Percentiles rank a stretch among this genome's conserved stretches.
Evolutionary conservation across 257 asterid genomes (phyloP).

Genomic region (Gynochthodes officinalis): DNA sequence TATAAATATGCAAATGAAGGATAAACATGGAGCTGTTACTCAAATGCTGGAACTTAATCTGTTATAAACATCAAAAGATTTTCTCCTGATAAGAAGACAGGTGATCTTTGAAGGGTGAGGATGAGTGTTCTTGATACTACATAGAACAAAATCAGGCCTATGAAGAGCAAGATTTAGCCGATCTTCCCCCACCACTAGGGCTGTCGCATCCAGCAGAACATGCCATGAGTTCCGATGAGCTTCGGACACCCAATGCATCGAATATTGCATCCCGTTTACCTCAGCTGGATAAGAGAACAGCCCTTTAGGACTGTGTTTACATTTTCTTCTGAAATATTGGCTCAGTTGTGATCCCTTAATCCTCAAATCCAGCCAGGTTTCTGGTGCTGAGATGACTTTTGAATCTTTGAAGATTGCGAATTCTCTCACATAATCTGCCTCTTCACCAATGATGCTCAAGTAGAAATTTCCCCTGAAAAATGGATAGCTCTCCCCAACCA

Average conservation of each 20-base stretch:
- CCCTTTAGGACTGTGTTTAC: conserved; percentile 64
- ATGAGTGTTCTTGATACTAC: conserved; percentile 38
- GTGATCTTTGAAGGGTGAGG: conserved; percentile 44
- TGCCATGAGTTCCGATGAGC: conserved; percentile 82
- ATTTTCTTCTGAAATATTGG: conserved; percentile 66
- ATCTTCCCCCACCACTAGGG: conserved; percentile 41
- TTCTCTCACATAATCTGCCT: conserved; percentile 45
- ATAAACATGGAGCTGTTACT: too few species aligned
- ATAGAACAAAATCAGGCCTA: conserved; percentile 64
- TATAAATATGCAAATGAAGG: too few species aligned
- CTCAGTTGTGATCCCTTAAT: conserved; percentile 82
- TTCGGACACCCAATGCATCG: conserved; percentile 86
- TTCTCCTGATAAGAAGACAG: conserved; percentile 65
- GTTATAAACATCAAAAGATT: conserved; percentile 48
- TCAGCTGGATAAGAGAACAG: conserved; percentile 60
- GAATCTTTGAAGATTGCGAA: conserved; percentile 49
- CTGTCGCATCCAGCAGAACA: conserved; percentile 64
- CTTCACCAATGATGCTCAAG: conserved; percentile 50
- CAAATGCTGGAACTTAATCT: conserved; percentile 24
- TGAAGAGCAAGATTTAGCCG: conserved; percentile 55
- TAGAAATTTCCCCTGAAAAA: conserved; percentile 67
- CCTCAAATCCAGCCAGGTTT: conserved; percentile 76
- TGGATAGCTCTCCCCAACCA: conserved; percentile 83
- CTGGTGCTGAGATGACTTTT: conserved; percentile 59
- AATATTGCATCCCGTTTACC: conserved; percentile 39